These are phyloP conservation scores for Hibiscus mutabilis DNA, from an alignment of 345 rosid genomes.

Conservation along the genomic window DNA sequence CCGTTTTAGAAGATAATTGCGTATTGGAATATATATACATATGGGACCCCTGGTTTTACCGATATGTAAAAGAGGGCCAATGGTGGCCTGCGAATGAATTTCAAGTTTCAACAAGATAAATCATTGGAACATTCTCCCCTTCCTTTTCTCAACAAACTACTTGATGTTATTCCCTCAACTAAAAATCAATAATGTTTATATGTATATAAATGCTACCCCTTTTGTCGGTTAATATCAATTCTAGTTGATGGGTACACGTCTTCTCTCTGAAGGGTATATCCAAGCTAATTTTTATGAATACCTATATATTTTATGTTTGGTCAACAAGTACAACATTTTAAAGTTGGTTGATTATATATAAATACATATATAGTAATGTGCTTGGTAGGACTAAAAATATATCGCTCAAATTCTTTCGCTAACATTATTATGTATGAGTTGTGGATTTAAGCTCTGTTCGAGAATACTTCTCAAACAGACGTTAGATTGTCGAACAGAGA, in stretches of 20 bases:
- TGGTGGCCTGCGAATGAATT: slow-evolving; percentile 1
- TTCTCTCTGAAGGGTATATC: neutral
- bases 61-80: neutral
- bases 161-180: neutral
- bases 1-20: neutral
- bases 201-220: neutral
- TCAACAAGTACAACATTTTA: neutral
- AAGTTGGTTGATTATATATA: neutral
- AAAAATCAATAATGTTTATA: neutral
- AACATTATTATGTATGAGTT: too few relatives aligned
- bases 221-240: neutral
- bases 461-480: too few relatives aligned
- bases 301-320: neutral
- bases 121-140: slow-evolving; percentile 9
- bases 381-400: neutral
- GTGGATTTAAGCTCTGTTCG: too few relatives aligned
- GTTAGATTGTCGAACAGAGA: too few relatives aligned
- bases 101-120: slow-evolving; percentile 1
- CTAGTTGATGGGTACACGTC: neutral
- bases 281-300: neutral
- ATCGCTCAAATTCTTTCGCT: neutral
- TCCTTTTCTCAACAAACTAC: slow-evolving; percentile 7
- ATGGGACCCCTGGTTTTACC: neutral
- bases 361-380: neutral
- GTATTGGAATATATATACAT: neutral